Percentiles rank a stretch among this genome's conserved stretches.
These are phyloP conservation scores for Colletotrichum sidae DNA, from an alignment of 2,329 filamentous ascomycete genomes.

Conservation along the genomic window DNA sequence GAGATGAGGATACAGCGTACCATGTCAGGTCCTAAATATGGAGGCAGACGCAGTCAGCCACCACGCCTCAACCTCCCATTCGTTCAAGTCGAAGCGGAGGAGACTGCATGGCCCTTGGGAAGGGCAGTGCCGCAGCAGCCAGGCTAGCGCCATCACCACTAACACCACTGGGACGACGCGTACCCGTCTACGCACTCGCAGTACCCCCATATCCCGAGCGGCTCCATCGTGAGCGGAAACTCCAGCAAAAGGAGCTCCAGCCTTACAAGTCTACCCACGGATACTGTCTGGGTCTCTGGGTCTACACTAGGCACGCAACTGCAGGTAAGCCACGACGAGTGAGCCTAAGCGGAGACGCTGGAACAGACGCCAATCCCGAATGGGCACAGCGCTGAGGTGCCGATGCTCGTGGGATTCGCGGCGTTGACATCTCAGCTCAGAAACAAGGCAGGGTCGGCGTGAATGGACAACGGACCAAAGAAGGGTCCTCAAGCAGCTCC, in stretches of 20 bases:
- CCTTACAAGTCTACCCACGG: constrained; percentile 12
- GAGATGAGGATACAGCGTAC: constrained; percentile 13
- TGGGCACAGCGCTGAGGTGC: constrained; percentile 23
- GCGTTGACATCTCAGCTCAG: constrained; percentile 30
- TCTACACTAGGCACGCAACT: background rate
- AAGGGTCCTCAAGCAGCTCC: constrained; percentile 8
- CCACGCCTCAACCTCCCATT: constrained; percentile 23
- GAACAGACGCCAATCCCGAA: constrained; percentile 15
- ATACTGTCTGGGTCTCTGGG: constrained; percentile 16
- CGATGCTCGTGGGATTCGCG: constrained; percentile 31
- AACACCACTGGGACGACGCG: background rate
- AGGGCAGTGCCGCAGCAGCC: constrained; percentile 20
- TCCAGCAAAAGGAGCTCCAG: constrained; percentile 13
- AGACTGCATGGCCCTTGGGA: background rate
- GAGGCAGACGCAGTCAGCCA: constrained; percentile 33
- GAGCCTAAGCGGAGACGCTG: constrained; percentile 28
- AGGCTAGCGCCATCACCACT: constrained; percentile 2
- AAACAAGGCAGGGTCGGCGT: constrained; percentile 16
- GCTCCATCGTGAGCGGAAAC: background rate
- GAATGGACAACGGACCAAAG: constrained; percentile 30
- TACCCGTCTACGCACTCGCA: constrained; percentile 2
- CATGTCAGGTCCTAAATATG: constrained; percentile 18
- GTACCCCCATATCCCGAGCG: constrained; percentile 7
- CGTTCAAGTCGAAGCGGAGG: background rate
- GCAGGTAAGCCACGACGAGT: constrained; percentile 25